Evolutionary conservation across 1,284 basidiomycete genomes (phyloP).

Genomic region (Ustilago hordei): DNA sequence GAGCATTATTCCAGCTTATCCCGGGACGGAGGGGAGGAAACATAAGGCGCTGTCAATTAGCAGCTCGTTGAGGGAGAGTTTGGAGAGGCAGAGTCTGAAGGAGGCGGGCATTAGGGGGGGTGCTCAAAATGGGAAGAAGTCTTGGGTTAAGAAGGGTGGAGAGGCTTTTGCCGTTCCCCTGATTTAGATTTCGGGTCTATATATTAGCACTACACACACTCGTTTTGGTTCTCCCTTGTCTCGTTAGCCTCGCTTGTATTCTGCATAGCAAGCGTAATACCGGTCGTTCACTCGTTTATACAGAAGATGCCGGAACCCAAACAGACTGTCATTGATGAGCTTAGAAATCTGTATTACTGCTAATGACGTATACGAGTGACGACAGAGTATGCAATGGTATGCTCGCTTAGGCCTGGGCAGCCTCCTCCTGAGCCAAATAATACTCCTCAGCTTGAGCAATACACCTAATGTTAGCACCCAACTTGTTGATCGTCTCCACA

Average conservation of each 20-base stretch:
- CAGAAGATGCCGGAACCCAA: background rate
- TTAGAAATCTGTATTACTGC: background rate
- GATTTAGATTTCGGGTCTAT: background rate
- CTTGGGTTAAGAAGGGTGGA: background rate
- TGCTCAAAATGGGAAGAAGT: background rate
- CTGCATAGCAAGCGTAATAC: background rate
- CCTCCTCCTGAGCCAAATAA: slow-evolving; percentile 30
- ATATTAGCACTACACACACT: background rate
- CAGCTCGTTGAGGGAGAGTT: slow-evolving; percentile 13
- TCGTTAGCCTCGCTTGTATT: background rate
- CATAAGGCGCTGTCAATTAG: background rate
- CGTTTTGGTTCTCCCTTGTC: background rate
- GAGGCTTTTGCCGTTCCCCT: slow-evolving; percentile 8
- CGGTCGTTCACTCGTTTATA: background rate
- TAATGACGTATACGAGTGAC: background rate
- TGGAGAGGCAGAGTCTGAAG: slow-evolving; percentile 19
- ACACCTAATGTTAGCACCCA: slow-evolving; percentile 86
- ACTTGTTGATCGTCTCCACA: slow-evolving; percentile 93
- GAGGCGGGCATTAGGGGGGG: slow-evolving; percentile 14
- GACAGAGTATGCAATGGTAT: background rate
- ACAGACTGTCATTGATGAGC: background rate
- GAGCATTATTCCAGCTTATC: slow-evolving; percentile 27
- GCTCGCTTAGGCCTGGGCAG: background rate
- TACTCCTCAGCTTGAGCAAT: slow-evolving; percentile 82
- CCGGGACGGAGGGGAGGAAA: background rate